These are phyloP conservation scores for Megacollybia marginata DNA, from an alignment of 768 basidiomycete species.

Conservation along the genomic window DNA sequence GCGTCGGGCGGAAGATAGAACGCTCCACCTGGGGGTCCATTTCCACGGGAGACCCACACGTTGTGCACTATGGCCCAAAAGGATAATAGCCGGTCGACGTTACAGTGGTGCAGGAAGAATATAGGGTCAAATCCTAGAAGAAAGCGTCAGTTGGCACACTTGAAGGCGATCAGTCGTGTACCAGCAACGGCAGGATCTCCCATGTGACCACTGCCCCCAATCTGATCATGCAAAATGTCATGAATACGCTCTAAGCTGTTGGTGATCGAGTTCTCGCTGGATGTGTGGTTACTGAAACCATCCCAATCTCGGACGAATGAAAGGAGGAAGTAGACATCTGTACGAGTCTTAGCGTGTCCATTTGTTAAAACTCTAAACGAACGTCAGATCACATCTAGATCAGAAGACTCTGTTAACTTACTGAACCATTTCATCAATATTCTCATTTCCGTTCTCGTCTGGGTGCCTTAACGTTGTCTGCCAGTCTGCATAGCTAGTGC, in stretches of 20 bases:
- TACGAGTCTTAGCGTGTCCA: constrained; percentile 17
- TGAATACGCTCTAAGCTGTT: constrained; percentile 47
- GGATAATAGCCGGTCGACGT: constrained; percentile 44
- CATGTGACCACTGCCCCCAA: constrained; percentile 40
- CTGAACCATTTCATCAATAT: constrained; percentile 21
- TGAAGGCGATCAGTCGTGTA: constrained; percentile 6
- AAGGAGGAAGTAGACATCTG: constrained; percentile 30
- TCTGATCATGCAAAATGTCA: constrained; percentile 35
- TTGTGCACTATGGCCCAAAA: constrained; percentile 42
- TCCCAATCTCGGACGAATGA: constrained; percentile 30
- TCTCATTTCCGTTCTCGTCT: constrained; percentile 12
- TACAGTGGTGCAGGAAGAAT: constrained; percentile 47
- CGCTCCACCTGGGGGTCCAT: constrained; percentile 19
- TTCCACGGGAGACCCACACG: constrained; percentile 28
- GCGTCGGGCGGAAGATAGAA: constrained; percentile 21
- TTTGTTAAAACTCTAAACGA: constrained; percentile 12
- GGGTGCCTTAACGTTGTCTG: constrained; percentile 29
- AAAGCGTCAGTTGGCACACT: background rate
- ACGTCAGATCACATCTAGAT: background rate
- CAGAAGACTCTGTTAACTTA: constrained; percentile 6
- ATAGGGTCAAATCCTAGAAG: constrained; percentile 40
- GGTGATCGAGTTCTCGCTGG: constrained; percentile 27
- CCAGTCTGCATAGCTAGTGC: constrained; percentile 22
- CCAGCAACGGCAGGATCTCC: constrained; percentile 30
- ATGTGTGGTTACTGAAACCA: constrained; percentile 40